phyloP scores from a whole-genome alignment of 2,329 filamentous ascomycete genomes.

The Stachybotrys echinatus region DNA sequence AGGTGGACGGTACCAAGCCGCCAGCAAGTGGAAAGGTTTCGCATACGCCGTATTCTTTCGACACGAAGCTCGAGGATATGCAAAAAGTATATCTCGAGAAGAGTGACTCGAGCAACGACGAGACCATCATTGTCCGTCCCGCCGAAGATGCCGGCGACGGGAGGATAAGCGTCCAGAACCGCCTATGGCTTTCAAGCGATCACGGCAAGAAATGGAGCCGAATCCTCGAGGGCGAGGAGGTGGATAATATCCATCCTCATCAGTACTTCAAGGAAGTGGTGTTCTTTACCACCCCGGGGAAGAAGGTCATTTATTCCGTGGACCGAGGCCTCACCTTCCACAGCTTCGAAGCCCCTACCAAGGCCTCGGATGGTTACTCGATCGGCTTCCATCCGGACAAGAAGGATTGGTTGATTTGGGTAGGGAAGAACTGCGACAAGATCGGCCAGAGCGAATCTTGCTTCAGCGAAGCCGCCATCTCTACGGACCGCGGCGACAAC shows the following conservation, averaged over 20 bases:
- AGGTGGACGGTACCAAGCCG: constrained; percentile 36
- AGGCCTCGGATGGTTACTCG: constrained; percentile 35
- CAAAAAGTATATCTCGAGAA: constrained; percentile 75
- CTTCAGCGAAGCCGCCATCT: constrained; percentile 69
- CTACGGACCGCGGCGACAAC: constrained; percentile 70
- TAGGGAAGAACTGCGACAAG: constrained; percentile 65
- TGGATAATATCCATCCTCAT: constrained; percentile 71
- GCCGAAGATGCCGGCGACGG: constrained; percentile 25
- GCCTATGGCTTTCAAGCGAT: constrained; percentile 70
- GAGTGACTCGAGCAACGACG: constrained; percentile 63
- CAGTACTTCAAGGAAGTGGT: constrained; percentile 77
- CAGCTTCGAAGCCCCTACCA: constrained; percentile 64
- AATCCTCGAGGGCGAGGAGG: constrained; percentile 63
- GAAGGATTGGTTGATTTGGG: constrained; percentile 90
- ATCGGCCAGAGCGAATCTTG: constrained; percentile 50
- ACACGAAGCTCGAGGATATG: constrained; percentile 45
- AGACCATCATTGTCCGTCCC: constrained; percentile 60
- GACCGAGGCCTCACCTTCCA: constrained; percentile 72
- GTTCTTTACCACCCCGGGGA: constrained; percentile 71
- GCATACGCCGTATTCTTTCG: constrained; percentile 56
- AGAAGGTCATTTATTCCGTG: constrained; percentile 70
- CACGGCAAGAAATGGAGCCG: constrained; percentile 83
- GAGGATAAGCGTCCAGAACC: constrained; percentile 36
- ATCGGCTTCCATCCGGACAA: constrained; percentile 79
- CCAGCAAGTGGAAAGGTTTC: constrained; percentile 63